Evolutionary conservation across 805 yeast species (phyloP), one percentile per base, ranked within the genome.

Genomic region (Saturnispora dispora): DNA sequence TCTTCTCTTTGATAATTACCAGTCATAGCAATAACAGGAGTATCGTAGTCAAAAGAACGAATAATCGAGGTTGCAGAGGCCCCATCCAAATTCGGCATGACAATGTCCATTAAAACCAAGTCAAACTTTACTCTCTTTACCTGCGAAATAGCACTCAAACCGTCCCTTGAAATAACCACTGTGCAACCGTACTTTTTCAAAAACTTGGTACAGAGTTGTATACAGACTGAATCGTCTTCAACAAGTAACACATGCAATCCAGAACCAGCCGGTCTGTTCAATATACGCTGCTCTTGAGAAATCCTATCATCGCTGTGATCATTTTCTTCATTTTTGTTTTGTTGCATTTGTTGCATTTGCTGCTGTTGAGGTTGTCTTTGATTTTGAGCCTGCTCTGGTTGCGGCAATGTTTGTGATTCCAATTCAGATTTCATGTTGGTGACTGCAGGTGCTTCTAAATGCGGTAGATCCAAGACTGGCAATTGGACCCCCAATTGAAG

Each of bases 1-100:
- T 88, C 96, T 57, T 83, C 81, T 56, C 84, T 87, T 58, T 85
- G 84, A 52, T 88, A 85, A 63, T 88, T 88, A 40, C 96, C 95
- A 2, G 96, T 88, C 96, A 88, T 88, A 30, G 96, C 95, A 57
- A 93, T 84, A 55, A 93, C 87, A 11, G 98, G 98, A 0, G 96
- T 88, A 50, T 77, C 77, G 20, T 80, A 79, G 65, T 89, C 95
- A 63, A 88, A 87, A 18, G 84, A 81, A 58, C 98, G 75, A 46
- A 93, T 88, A 43, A 91, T 81, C 40, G 91, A 84, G 1, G 96
- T 85, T 1, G 96, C 96, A 2, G 95, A 83, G 20, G 90, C 89
- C 60, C 96, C 88, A 70, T 88, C 88, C 58, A 86, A 67, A 63
- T 84, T 85, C 11, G 95, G 95, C 93, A 86, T 86, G 22, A 86